Evolutionary conservation across 1,139 yeast species (phyloP).

Genomic region (Hemisphaericaspora lyxosophila): DNA sequence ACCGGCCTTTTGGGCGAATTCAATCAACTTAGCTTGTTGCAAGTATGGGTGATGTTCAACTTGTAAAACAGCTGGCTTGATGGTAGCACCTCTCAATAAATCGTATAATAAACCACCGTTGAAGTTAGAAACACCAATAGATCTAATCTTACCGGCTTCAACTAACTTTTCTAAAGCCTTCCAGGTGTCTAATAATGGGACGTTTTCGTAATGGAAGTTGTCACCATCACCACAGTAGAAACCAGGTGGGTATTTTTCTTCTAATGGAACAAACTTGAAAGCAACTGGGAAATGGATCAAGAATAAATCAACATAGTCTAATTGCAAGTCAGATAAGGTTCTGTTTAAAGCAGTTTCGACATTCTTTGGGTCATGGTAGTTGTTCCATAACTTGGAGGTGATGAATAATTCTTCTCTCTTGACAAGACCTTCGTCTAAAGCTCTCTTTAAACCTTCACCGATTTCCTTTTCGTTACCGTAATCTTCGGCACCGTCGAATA

Average conservation of each 20-base stretch:
- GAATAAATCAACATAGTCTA: conserved; percentile 72
- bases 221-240: conserved; percentile 64
- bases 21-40: conserved; percentile 68
- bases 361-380: conserved; percentile 64
- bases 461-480: conserved; percentile 77
- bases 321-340: conserved; percentile 60
- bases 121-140: conserved; percentile 86
- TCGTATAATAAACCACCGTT: conserved; percentile 69
- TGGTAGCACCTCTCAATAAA: conserved; percentile 65
- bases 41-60: conserved; percentile 93
- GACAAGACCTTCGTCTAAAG: conserved; percentile 66
- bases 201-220: conserved; percentile 60
- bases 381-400: conserved; percentile 82
- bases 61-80: conserved; percentile 80
- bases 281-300: conserved; percentile 84
- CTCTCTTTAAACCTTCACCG: conserved; percentile 65
- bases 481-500: conserved; percentile 76
- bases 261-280: conserved; percentile 68
- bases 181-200: conserved; percentile 79
- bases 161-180: conserved; percentile 66
- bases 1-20: conserved; percentile 59
- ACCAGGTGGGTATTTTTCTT: conserved; percentile 74
- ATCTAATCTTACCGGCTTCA: conserved; percentile 61
- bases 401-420: conserved; percentile 71
- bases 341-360: conserved; percentile 59